Conservation (phyloP, 202 grass and related monocot genomes). For the Brachypodium distachyon region DNA sequence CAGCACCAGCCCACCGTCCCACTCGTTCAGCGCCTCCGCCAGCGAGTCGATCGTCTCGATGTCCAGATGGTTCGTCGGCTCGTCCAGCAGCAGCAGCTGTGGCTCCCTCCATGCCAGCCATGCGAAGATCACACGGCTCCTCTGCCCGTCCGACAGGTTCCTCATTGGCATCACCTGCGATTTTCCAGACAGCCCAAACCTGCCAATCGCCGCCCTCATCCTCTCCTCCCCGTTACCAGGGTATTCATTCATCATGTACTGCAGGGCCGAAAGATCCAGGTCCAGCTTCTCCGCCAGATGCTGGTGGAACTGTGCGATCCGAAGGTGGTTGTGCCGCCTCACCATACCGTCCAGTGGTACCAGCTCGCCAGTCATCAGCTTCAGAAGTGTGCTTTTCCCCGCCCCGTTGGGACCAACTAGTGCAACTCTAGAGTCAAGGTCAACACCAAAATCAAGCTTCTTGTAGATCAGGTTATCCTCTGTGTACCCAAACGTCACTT, state of each 20-base stretch:
- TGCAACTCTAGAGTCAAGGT: constrained; percentile 80
- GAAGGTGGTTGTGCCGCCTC: constrained; percentile 84
- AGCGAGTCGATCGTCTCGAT: constrained; percentile 88
- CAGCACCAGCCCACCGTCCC: constrained; percentile 81
- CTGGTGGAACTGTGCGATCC: constrained; percentile 85
- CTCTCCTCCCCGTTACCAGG: constrained; percentile 79
- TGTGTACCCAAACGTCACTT: constrained; percentile 87
- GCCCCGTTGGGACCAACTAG: constrained; percentile 88
- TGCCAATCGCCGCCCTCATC: constrained; percentile 73
- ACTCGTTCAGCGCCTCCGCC: constrained; percentile 80
- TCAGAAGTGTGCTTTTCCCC: constrained; percentile 79
- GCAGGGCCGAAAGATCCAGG: constrained; percentile 61
- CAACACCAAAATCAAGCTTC: constrained; percentile 80
- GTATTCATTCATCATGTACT: constrained; percentile 84
- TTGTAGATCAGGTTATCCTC: constrained; percentile 79
- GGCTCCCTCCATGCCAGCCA: constrained; percentile 79
- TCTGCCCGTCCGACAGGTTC: constrained; percentile 79
- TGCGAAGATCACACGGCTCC: constrained; percentile 77
- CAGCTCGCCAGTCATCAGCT: constrained; percentile 93
- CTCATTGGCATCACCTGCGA: constrained; percentile 94
- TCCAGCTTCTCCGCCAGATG: constrained; percentile 84
- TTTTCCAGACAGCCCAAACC: constrained; percentile 74
- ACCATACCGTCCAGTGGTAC: constrained; percentile 72
- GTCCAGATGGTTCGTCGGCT: constrained; percentile 91
- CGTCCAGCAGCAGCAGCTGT: constrained; percentile 69